Evolutionary conservation across 805 yeast genomes (phyloP).

Genomic region (Grigorovia jiainica): DNA sequence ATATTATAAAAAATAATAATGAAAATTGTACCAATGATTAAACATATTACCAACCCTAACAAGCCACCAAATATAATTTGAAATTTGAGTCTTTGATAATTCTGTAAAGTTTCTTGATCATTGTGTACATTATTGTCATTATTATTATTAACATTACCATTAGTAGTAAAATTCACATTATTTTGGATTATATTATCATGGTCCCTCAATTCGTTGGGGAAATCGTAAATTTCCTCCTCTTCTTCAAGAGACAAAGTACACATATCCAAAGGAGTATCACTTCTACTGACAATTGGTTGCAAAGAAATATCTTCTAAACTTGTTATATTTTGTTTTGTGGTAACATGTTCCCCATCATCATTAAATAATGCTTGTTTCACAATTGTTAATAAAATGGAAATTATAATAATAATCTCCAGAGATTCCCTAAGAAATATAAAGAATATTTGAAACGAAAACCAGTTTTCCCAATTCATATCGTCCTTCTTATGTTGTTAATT

Average conservation of each 20-base stretch:
- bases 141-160: too few relatives aligned
- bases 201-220: slow-evolving; percentile 5
- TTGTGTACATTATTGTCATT: background rate
- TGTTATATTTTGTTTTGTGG: background rate
- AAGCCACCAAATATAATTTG: slow-evolving; percentile 83
- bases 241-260: slow-evolving; percentile 13
- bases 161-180: too few relatives aligned
- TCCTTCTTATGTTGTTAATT: too few relatives aligned
- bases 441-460: slow-evolving; percentile 64
- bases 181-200: slow-evolving; percentile 1
- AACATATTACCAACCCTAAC: slow-evolving; percentile 58
- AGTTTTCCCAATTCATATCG: slow-evolving; percentile 32
- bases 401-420: slow-evolving; percentile 64
- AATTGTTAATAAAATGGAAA: slow-evolving; percentile 64
- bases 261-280: background rate
- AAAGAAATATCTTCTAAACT: background rate
- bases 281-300: background rate
- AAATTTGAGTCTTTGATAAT: slow-evolving; percentile 40
- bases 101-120: slow-evolving; percentile 21
- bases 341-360: slow-evolving; percentile 12
- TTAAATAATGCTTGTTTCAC: slow-evolving; percentile 47
- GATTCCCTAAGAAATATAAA: slow-evolving; percentile 68
- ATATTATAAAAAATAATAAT: slow-evolving; percentile 61
- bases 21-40: slow-evolving; percentile 63
- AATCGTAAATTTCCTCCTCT: slow-evolving; percentile 23